Base-by-base conservation (phyloP, 2,329 filamentous ascomycete species). In the Coleophoma cylindrospora region DNA sequence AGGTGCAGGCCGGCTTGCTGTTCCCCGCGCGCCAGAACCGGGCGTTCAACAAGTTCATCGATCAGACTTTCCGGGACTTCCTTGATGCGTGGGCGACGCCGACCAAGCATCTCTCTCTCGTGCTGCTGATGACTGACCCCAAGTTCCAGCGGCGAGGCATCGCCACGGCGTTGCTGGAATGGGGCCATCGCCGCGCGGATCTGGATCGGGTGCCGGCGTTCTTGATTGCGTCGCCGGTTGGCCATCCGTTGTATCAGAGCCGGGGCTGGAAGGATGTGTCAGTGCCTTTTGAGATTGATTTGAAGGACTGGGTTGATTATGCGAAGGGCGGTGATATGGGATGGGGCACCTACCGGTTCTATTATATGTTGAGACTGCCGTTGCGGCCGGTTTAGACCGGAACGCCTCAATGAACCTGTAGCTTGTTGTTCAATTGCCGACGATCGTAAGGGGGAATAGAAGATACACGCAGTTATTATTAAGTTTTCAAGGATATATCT, bases 181-280 rank as follows among this genome's bases (percentile, higher is more conserved):
- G 44, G 45, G 53, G 53, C 17, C 43, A 55, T 15, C 19, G 45
- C 11, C 43, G 34, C 8, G 55, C 50, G 9, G 53, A 57, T 52
- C 43, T 37, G 12, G 53, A 54, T 10, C 43, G 48, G 3, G 22
- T 57, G 3, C 49, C 49, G 21, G 37, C 21, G 19, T 54, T 47
- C 21, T 47, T 57, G 43, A 49, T 55, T 36, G 50, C 47, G 21
- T 51, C 37, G 34, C 53, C 53, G 3, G 44, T 47, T 15, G 53
- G 53, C 4, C 50, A 51, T 27, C 45, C 47, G 3, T 40, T 57
- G 12, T 57, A 55, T 48, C 37, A 47, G 43, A 45, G 47, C 38
- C 15, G 50, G 27, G 53, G 53, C 6, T 57, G 55, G 55, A 54
- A 49, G 34, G 50, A 50, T 12, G 46, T 52, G 7, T 48, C 22